These are phyloP conservation scores for Aspergillus oerlinghausenensis DNA, from an alignment of 2,329 filamentous ascomycete genomes.

Conservation along the genomic window DNA sequence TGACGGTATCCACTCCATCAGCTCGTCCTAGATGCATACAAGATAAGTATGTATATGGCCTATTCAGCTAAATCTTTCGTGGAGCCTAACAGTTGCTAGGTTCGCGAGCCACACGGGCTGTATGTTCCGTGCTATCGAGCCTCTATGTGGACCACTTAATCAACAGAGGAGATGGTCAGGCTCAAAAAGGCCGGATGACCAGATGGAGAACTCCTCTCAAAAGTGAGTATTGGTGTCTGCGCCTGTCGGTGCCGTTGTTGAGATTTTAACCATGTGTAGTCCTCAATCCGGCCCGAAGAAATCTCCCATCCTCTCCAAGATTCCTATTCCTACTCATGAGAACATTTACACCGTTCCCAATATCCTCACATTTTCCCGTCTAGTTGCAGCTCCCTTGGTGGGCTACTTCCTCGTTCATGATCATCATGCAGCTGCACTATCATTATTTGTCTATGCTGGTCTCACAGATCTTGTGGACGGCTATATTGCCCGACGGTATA, in stretches of 20 bases:
- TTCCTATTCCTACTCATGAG: conserved; percentile 55
- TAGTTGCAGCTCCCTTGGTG: conserved; percentile 75
- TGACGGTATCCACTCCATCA: conserved; percentile 7
- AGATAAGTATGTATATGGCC: neutral
- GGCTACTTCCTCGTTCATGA: conserved; percentile 87
- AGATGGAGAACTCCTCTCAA: conserved; percentile 8
- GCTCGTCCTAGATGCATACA: neutral
- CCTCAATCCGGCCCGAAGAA: conserved; percentile 21
- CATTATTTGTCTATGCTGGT: conserved; percentile 86
- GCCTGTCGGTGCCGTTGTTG: neutral
- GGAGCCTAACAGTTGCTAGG: neutral
- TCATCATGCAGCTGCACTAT: conserved; percentile 71
- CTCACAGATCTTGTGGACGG: conserved; percentile 90
- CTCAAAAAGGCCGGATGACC: conserved; percentile 19
- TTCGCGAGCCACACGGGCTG: neutral
- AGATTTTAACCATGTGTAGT: conserved; percentile 12
- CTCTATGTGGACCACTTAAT: neutral
- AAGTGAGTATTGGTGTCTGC: conserved; percentile 11
- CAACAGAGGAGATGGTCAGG: conserved; percentile 22
- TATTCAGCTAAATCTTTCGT: neutral
- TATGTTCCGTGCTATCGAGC: neutral
- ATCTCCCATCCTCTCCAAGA: conserved; percentile 28
- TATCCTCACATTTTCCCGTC: conserved; percentile 79
- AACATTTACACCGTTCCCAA: conserved; percentile 98
- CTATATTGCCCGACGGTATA: conserved; percentile 84